Evolutionary conservation across 1,284 basidiomycete genomes (phyloP).

Genomic region (Pisolithus thermaeus): DNA sequence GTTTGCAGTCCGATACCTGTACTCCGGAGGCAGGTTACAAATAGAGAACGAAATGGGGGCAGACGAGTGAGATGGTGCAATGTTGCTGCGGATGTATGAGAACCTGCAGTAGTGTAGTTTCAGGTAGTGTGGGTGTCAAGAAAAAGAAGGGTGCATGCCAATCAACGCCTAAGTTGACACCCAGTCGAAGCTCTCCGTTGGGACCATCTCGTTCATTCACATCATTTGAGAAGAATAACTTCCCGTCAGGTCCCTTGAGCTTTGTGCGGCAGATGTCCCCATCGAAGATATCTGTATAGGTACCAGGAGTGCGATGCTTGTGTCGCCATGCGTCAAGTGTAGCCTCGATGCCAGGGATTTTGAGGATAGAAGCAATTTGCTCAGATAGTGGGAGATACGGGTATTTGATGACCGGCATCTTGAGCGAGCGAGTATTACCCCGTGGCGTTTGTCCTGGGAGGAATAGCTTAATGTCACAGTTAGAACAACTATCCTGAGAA

Average conservation of each 20-base stretch:
- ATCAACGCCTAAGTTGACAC: conserved; percentile 1
- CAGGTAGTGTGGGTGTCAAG: neutral
- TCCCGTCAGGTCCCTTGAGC: conserved; percentile 1
- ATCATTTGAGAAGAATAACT: neutral
- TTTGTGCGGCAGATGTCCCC: conserved; percentile 2
- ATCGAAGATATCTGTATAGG: conserved; percentile 5
- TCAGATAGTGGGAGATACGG: conserved; percentile 4
- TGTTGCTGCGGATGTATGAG: conserved; percentile 28
- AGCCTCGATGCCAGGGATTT: neutral
- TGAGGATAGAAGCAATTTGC: conserved; percentile 2
- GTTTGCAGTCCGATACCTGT: neutral
- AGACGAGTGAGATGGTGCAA: conserved; percentile 30
- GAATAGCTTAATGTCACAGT: neutral
- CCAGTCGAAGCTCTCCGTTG: neutral
- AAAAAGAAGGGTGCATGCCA: neutral
- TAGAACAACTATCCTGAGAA: neutral
- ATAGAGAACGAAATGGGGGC: conserved; percentile 29
- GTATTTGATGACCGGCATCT: conserved; percentile 5
- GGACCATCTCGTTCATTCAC: neutral
- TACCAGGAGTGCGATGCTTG: neutral
- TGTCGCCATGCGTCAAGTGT: conserved; percentile 1
- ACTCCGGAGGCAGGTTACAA: conserved; percentile 1
- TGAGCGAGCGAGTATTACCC: neutral
- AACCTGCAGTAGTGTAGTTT: conserved; percentile 15
- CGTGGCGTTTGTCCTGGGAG: neutral